Evolutionary conservation across 768 basidiomycete genomes (phyloP).

Genomic region (Psilocybe sp.): DNA sequence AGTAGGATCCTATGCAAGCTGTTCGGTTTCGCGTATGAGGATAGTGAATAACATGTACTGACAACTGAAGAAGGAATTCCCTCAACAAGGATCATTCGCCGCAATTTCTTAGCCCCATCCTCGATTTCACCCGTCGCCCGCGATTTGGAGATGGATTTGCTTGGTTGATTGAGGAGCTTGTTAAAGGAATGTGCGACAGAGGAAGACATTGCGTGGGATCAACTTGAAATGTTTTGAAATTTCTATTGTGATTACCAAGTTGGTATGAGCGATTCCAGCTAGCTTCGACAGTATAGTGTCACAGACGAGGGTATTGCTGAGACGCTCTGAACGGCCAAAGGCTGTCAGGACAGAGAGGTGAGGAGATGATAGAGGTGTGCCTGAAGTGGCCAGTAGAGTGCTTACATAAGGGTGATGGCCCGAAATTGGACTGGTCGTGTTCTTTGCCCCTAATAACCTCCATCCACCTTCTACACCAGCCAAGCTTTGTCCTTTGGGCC

Average conservation of each 20-base stretch:
- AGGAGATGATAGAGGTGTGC: background rate
- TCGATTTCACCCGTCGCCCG: conserved; percentile 60
- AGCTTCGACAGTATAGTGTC: no score
- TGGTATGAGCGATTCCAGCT: background rate
- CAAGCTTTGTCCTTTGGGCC: no score
- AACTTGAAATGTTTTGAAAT: conserved; percentile 2
- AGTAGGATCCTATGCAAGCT: conserved; percentile 60
- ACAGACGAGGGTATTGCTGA: no score
- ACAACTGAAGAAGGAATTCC: conserved; percentile 81
- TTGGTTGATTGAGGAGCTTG: conserved; percentile 71
- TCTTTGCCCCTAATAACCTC: no score
- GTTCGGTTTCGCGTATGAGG: background rate
- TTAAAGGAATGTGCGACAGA: conserved; percentile 71
- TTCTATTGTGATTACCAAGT: background rate
- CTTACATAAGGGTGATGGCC: background rate
- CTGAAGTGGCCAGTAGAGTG: background rate
- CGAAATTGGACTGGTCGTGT: no score
- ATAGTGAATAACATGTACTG: conserved; percentile 24
- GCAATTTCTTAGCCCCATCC: conserved; percentile 81
- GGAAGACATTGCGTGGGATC: conserved; percentile 21
- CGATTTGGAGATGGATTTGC: conserved; percentile 58
- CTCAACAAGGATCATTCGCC: conserved; percentile 86
- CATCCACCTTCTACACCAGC: no score
- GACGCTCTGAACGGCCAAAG: no score
- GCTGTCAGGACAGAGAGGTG: no score